phyloP scores from a whole-genome alignment of 345 rosid genomes.

The Melaleuca alternifolia region DNA sequence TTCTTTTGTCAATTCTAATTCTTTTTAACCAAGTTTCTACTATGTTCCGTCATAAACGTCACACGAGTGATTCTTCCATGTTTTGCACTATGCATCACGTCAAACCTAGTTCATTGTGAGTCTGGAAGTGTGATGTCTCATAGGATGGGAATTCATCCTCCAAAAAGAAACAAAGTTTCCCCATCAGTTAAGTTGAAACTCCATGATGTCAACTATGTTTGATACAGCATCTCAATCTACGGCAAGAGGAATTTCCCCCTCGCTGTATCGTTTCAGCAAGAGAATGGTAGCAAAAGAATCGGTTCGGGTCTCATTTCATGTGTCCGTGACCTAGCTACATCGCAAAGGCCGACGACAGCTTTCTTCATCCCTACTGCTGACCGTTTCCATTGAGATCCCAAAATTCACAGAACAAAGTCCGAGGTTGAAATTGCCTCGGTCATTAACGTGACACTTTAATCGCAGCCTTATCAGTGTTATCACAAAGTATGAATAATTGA shows the following conservation, averaged over 20 bases:
- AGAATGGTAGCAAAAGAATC: background rate
- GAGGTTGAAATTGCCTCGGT: background rate
- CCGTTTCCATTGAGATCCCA: background rate
- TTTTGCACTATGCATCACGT: background rate
- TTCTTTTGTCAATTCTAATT: too few species aligned
- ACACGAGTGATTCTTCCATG: background rate
- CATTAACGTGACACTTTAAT: background rate
- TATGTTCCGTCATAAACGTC: background rate
- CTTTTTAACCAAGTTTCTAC: too few species aligned
- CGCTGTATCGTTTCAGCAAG: background rate
- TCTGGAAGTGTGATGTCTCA: background rate
- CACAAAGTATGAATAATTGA: background rate
- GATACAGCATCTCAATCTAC: background rate
- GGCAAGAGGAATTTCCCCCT: background rate
- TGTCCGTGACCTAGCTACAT: background rate
- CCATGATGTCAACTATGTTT: background rate
- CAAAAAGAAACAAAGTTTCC: background rate
- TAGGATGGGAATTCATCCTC: background rate
- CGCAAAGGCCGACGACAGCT: background rate
- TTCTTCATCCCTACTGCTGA: background rate
- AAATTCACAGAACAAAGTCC: background rate
- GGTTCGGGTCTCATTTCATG: background rate
- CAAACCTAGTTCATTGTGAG: background rate
- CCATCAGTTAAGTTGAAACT: background rate
- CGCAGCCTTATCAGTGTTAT: background rate